A percentile compares a stretch with the other conserved stretches of the same genome.
Evolutionary conservation across 2,329 filamentous ascomycete genomes (phyloP).

Genomic region (Ophiosphaerella herpotricha): DNA sequence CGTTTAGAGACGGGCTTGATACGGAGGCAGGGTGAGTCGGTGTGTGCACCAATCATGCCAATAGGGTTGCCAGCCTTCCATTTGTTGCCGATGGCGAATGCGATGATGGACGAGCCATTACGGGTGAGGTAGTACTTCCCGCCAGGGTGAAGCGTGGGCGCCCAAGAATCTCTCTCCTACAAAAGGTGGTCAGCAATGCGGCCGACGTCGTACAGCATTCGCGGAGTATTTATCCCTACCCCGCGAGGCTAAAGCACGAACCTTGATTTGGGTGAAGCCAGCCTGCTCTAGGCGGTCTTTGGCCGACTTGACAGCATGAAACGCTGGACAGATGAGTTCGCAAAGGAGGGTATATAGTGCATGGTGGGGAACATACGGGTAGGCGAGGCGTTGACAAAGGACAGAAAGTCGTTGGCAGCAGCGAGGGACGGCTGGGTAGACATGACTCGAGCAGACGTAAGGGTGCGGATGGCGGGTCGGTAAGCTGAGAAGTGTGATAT

Average conservation of each 20-base stretch:
- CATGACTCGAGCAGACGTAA: slow-evolving; percentile 36
- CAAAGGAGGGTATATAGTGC: background rate
- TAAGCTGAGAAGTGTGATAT: slow-evolving; percentile 11
- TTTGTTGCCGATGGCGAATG: slow-evolving; percentile 86
- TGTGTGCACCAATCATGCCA: slow-evolving; percentile 92
- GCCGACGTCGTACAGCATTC: background rate
- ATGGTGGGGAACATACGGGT: slow-evolving; percentile 67
- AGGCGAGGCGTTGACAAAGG: slow-evolving; percentile 92
- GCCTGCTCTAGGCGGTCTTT: slow-evolving; percentile 76
- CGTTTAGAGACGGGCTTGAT: slow-evolving; percentile 96
- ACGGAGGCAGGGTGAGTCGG: slow-evolving; percentile 88
- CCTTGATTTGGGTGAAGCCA: slow-evolving; percentile 83
- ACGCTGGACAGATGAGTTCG: slow-evolving; percentile 64
- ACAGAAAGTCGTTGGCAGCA: slow-evolving; percentile 78
- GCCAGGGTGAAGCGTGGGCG: slow-evolving; percentile 75
- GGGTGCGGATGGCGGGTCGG: slow-evolving; percentile 11
- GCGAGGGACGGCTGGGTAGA: slow-evolving; percentile 48
- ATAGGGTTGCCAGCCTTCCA: slow-evolving; percentile 93
- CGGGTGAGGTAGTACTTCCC: slow-evolving; percentile 97
- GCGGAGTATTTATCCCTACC: background rate
- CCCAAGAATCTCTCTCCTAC: slow-evolving; percentile 86
- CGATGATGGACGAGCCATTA: slow-evolving; percentile 88
- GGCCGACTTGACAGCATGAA: slow-evolving; percentile 86
- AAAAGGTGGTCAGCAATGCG: background rate
- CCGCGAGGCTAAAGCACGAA: slow-evolving; percentile 29